Evolutionary conservation across 2,329 filamentous ascomycete species (phyloP).

Genomic region (Fusarium abutilonis): DNA sequence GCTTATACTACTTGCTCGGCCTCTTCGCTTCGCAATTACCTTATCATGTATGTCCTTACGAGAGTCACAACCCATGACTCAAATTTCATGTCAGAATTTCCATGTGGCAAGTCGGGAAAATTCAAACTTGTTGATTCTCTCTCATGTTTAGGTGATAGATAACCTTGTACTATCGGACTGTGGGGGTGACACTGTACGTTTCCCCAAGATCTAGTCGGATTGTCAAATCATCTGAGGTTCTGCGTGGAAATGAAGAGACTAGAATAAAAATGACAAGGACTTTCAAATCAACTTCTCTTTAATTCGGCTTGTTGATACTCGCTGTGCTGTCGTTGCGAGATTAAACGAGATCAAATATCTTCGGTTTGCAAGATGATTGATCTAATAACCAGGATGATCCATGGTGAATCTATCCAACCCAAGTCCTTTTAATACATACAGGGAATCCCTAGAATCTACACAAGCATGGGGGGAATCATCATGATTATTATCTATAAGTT

Average conservation of each 20-base stretch:
- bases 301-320: not conserved
- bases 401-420: too few relatives aligned
- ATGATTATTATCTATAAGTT: constrained; percentile 21
- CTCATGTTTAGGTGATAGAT: constrained; percentile 8
- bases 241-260: not conserved
- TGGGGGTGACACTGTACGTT: constrained; percentile 18
- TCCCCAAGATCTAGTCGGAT: not conserved
- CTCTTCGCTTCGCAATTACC: not conserved
- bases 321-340: too few relatives aligned
- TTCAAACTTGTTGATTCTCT: constrained; percentile 38
- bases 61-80: not conserved
- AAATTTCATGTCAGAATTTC: constrained; percentile 1
- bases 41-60: constrained; percentile 3
- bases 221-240: not conserved
- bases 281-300: too few relatives aligned
- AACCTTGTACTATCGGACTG: constrained; percentile 14
- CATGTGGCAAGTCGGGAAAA: constrained; percentile 30
- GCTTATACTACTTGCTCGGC: not conserved
- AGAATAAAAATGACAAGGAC: not conserved
- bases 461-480: not conserved
- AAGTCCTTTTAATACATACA: not conserved
- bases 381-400: too few relatives aligned
- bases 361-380: too few relatives aligned
- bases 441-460: too few relatives aligned
- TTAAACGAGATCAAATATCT: too few relatives aligned